Evolutionary conservation across 2,329 filamentous ascomycete species (phyloP).

Genomic region (Periconia macrospinosa): DNA sequence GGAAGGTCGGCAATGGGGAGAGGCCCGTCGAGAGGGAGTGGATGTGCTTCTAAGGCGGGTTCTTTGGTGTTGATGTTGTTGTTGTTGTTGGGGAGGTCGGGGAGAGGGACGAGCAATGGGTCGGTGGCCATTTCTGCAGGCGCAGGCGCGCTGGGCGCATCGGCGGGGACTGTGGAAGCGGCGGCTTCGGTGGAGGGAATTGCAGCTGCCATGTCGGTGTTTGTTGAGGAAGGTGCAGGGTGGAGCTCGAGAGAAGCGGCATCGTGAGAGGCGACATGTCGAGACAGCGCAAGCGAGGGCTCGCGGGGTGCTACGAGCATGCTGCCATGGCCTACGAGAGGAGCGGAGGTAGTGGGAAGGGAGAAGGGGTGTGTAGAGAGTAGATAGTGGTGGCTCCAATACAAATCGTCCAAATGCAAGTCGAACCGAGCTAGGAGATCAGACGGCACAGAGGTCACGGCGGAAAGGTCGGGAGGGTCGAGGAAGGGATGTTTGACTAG

Average conservation of each 20-base stretch:
- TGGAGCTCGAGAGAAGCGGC: constrained; percentile 27
- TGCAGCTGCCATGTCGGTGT: constrained; percentile 32
- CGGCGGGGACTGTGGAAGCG: constrained; percentile 3
- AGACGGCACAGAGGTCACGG: no score
- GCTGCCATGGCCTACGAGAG: constrained; percentile 17
- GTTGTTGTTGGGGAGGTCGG: neutral
- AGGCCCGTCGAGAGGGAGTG: neutral
- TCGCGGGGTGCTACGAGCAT: constrained; percentile 33
- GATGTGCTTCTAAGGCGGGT: neutral
- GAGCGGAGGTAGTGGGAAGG: neutral
- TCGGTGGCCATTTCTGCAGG: neutral
- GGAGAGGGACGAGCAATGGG: neutral
- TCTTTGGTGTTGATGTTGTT: neutral
- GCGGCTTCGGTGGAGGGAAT: constrained; percentile 18
- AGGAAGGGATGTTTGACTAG: no score
- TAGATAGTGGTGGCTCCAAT: neutral
- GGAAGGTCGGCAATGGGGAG: neutral
- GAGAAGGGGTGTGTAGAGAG: neutral
- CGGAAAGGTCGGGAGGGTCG: no score
- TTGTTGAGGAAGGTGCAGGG: constrained; percentile 18
- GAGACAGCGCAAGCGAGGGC: constrained; percentile 11
- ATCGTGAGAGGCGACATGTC: constrained; percentile 5
- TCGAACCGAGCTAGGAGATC: neutral
- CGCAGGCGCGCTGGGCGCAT: neutral
- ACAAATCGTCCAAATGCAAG: neutral